Base-by-base conservation (phyloP, 2,329 filamentous ascomycete genomes). In the Xylariaceae sp. region DNA sequence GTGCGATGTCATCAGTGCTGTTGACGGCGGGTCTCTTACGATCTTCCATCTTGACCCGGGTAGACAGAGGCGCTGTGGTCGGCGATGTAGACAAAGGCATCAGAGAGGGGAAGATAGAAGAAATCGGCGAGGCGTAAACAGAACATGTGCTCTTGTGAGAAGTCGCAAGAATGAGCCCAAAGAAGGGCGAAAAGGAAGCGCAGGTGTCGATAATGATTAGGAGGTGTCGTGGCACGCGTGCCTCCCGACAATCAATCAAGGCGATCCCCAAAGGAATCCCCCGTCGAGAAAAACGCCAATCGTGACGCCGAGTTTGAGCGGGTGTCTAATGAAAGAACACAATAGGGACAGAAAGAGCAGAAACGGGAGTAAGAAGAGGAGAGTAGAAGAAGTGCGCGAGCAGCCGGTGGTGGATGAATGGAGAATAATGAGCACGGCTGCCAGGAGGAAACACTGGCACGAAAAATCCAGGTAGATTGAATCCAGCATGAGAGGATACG, bases 41-140 rank as follows among this genome's bases (percentile, higher is more conserved):
- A 81, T 97, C 94, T 83, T 99, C 94, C 93, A 97, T 99, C 84
- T 94, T 96, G 80, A 86, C 81, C 77, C 90, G 82, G 82, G 86
- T 86, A 79, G 91, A 88, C 81, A 89, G 85, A 81, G 87, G 82
- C 71, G 77, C 75, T 75, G 87, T 81, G 76, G 85, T 83, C 73
- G 82, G 81, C 66, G 84, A 82, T 77, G 89, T 88, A 78, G 89
- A 86, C 83, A 89, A 84, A 87, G 87, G 87, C 91, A 95, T 95
- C 83, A 91, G 89, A 87, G 82, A 78, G 77, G n/a, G n/a, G 75
- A 75, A 73, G 73, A 36, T 9, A 29, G 39, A 15, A 48, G 33
- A 48, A 53, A 58, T 55, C 50, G 48, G 50, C 63, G 55, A 52
- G 61, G 50, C 57, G 47, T 46, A 63, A 52, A 27, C 29, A 45